Percentiles rank a stretch among this genome's conserved stretches.
phyloP scores from a whole-genome alignment of 1,284 basidiomycete species.

The Ustilago bromivora region DNA sequence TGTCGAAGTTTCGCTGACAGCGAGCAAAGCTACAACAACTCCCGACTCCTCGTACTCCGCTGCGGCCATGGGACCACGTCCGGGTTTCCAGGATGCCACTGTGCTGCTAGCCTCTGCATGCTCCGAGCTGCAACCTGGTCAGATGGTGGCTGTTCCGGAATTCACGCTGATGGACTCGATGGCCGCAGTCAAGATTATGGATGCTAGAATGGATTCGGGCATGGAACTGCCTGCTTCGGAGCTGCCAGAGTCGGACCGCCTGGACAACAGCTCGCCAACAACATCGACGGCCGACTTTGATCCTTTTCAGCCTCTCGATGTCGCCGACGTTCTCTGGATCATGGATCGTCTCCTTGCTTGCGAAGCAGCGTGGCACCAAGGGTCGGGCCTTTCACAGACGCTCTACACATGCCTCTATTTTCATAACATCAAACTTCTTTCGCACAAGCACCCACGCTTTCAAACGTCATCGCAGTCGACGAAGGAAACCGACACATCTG shows the following conservation, averaged over 20 bases:
- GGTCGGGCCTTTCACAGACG: slow-evolving; percentile 85
- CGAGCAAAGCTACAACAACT: neutral
- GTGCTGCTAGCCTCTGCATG: slow-evolving; percentile 34
- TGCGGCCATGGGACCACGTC: slow-evolving; percentile 4
- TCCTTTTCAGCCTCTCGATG: slow-evolving; percentile 76
- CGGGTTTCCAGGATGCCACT: slow-evolving; percentile 34
- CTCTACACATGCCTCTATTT: slow-evolving; percentile 84
- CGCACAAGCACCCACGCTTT: slow-evolving; percentile 62
- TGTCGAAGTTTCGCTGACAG: neutral
- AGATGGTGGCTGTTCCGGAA: slow-evolving; percentile 78
- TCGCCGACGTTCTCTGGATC: slow-evolving; percentile 86
- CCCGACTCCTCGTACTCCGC: neutral
- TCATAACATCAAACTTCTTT: slow-evolving; percentile 74
- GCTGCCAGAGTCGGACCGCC: slow-evolving; percentile 67
- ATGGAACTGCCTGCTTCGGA: slow-evolving; percentile 71
- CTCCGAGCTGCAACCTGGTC: slow-evolving; percentile 71
- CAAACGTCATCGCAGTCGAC: slow-evolving; percentile 70
- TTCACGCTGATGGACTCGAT: slow-evolving; percentile 85
- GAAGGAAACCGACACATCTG: slow-evolving; percentile 19
- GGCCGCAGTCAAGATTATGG: slow-evolving; percentile 90
- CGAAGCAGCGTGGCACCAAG: slow-evolving; percentile 89
- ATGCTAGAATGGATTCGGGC: slow-evolving; percentile 88
- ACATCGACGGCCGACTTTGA: slow-evolving; percentile 73
- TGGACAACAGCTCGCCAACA: slow-evolving; percentile 69
- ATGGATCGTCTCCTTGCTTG: slow-evolving; percentile 82